Evolutionary conservation across 495 filamentous ascomycete genomes (phyloP), one percentile per base, ranked within the genome.

Genomic region (Aspergillus incahuasiensis): DNA sequence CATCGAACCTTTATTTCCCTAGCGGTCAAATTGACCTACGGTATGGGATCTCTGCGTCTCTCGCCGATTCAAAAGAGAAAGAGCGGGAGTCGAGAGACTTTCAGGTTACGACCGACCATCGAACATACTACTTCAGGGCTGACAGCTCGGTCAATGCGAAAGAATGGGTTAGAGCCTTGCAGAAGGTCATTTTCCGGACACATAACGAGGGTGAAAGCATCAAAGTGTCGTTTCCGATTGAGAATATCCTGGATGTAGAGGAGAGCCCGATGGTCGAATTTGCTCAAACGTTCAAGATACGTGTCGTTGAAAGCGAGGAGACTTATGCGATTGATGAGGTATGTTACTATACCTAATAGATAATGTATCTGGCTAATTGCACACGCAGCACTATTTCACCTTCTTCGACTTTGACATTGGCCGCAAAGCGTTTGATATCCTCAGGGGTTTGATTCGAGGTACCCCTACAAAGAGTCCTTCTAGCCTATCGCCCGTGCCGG

Each of bases 171-270:
- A 95, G 94, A 68, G 81, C 89, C 38, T 75, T 98, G 20, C 94
- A 96, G 60, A 88, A 92, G 52, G 91, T 96, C 54, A 97, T 98
- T 41, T 97, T 97, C 63, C 81, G 92, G 48, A 91, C 91, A 0
- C 91, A 92, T 69, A 98, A 98, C 63, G 95, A 96, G 48, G 92
- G 94, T 7, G 92, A 97, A 62, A 96, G 92, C 64, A 89, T 98
- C 66, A 98, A 98, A 73, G 92, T 98, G 18, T 92, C 87, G 2
- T 77, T 97, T 16, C 92, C 92, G 6, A 86, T 95, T 18, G 82
- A 86, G 43, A 95, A 92, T 62, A 80, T 97, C 15, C 87, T 97
- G 52, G 92, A 96, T 61, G 81, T 97, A 48, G 95, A 98, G 68
- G 88, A 96, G 60, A 92, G 86, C 50, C 86, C 91, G 30, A 89